Conservation (phyloP, 345 rosid genomes). For the Anacardium occidentale region DNA sequence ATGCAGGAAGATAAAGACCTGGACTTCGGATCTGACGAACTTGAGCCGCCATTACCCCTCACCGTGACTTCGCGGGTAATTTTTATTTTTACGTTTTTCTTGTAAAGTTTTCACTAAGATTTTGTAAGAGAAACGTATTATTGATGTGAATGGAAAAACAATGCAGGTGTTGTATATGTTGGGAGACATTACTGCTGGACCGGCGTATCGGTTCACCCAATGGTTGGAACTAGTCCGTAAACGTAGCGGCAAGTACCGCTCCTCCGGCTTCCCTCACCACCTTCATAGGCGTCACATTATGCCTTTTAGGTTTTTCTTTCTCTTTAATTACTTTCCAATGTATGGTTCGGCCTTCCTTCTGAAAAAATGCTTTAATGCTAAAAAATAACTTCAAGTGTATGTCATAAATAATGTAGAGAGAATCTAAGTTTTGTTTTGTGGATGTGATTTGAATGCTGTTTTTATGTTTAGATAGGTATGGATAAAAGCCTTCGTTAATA, state of each 20-base stretch:
- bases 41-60: constrained; percentile 68
- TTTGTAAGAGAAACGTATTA: background rate
- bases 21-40: constrained; percentile 58
- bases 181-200: no score
- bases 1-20: constrained; percentile 64
- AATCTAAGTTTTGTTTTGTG: background rate
- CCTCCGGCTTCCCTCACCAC: constrained; percentile 89
- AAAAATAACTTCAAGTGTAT: no score
- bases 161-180: no score
- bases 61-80: constrained; percentile 94
- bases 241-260: constrained; percentile 68
- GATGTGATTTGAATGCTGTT: background rate
- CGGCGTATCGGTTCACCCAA: constrained; percentile 57
- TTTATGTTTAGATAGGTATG: background rate
- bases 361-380: no score
- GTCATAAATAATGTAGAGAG: no score
- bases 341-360: no score
- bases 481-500: background rate
- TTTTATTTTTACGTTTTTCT: background rate
- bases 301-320: constrained; percentile 37
- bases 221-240: constrained; percentile 99
- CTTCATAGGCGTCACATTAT: constrained; percentile 44
- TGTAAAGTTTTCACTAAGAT: background rate
- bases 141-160: no score
- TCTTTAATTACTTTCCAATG: background rate